Conservation (phyloP, 176 grass and related monocot genomes). For the Microstegium vimineum region DNA sequence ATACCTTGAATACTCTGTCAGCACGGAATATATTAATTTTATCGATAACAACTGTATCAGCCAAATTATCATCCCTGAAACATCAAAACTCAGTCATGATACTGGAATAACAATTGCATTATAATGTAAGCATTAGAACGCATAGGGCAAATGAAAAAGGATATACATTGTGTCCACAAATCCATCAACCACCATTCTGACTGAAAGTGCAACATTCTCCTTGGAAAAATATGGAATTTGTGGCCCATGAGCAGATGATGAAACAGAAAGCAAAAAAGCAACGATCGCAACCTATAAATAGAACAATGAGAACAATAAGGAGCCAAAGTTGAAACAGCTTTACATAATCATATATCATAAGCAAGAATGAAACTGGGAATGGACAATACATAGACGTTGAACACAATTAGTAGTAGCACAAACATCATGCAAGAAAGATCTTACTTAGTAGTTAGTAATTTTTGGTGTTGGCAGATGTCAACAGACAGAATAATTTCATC, state of each 20-base stretch:
- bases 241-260: slow-evolving; percentile 43
- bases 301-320: slow-evolving; percentile 20
- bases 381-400: neutral
- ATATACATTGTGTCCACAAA: slow-evolving; percentile 78
- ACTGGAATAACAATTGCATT: slow-evolving; percentile 7
- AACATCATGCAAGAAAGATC: neutral
- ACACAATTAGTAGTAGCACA: slow-evolving; percentile 6
- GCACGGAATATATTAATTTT: slow-evolving; percentile 91
- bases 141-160: slow-evolving; percentile 9
- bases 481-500: neutral
- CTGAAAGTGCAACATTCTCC: slow-evolving; percentile 52
- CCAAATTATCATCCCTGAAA: slow-evolving; percentile 62
- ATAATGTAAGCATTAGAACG: slow-evolving; percentile 8
- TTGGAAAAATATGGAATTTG: slow-evolving; percentile 74
- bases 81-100: slow-evolving; percentile 28
- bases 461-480: neutral
- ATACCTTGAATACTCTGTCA: slow-evolving; percentile 95
- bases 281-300: slow-evolving; percentile 84
- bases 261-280: slow-evolving; percentile 62
- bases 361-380: neutral
- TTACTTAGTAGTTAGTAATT: neutral
- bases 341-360: slow-evolving; percentile 1
- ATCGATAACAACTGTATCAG: slow-evolving; percentile 53
- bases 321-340: slow-evolving; percentile 5
- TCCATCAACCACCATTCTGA: slow-evolving; percentile 91